Percentiles rank a stretch among this genome's conserved stretches.
These are phyloP conservation scores for Candida oleophila DNA, from an alignment of 805 yeast species.

Conservation along the genomic window DNA sequence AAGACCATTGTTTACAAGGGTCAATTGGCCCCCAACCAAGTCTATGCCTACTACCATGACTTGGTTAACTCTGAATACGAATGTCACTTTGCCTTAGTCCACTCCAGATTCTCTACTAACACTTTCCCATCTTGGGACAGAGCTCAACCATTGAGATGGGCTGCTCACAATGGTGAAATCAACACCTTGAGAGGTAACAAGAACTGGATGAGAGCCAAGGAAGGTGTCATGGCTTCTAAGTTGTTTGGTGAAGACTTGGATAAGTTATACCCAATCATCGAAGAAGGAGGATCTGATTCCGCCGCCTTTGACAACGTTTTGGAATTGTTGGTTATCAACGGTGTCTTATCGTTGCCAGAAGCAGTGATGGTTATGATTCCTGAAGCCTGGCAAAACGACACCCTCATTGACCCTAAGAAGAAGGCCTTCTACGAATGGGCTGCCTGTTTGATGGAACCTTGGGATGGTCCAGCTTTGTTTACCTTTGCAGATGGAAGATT, in stretches of 20 bases:
- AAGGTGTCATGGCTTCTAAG: slow-evolving; percentile 89
- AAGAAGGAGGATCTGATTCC: slow-evolving; percentile 98
- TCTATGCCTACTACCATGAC: slow-evolving; percentile 91
- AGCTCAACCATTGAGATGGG: slow-evolving; percentile 96
- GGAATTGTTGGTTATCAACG: slow-evolving; percentile 88
- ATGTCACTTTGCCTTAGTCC: slow-evolving; percentile 94
- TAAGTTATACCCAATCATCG: slow-evolving; percentile 89
- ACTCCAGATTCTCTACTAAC: slow-evolving; percentile 95
- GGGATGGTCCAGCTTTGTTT: slow-evolving; percentile 99
- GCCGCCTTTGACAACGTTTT: slow-evolving; percentile 96
- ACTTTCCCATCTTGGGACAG: slow-evolving; percentile 99
- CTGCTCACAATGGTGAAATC: slow-evolving; percentile 98
- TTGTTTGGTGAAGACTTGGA: slow-evolving; percentile 91
- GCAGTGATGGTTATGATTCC: slow-evolving; percentile 97
- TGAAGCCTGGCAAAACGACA: slow-evolving; percentile 95
- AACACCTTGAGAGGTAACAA: slow-evolving; percentile 96
- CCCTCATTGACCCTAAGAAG: slow-evolving; percentile 83
- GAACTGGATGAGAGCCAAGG: slow-evolving; percentile 99
- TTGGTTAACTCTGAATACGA: slow-evolving; percentile 87
- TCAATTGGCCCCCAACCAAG: slow-evolving; percentile 95
- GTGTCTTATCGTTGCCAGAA: slow-evolving; percentile 89
- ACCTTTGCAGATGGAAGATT: slow-evolving; percentile 96
- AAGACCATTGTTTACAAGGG: slow-evolving; percentile 95
- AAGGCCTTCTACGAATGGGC: slow-evolving; percentile 99
- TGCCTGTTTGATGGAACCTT: slow-evolving; percentile 97